A percentile compares a stretch with the other conserved stretches of the same genome.
Evolutionary conservation across 768 basidiomycete species (phyloP).

Genomic region (Suillus spraguei): DNA sequence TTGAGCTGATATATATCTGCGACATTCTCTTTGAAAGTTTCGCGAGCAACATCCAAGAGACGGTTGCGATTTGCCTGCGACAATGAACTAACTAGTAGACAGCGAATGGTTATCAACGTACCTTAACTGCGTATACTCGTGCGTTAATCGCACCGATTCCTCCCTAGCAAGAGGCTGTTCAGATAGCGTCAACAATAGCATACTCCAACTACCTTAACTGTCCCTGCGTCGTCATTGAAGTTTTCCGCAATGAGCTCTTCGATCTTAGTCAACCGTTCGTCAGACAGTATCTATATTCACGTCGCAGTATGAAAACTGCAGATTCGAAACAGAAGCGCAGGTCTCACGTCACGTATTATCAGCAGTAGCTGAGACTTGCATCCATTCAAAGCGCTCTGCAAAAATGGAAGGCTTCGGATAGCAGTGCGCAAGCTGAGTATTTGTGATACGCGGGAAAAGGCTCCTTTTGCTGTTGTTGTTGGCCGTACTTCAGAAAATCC

Average conservation of each 20-base stretch:
- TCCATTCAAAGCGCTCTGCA: conserved; percentile 63
- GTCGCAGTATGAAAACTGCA: background rate
- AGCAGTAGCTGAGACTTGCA: conserved; percentile 60
- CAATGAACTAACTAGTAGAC: background rate
- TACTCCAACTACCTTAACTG: conserved; percentile 53
- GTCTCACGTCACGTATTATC: conserved; percentile 60
- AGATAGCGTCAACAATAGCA: background rate
- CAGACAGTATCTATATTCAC: conserved; percentile 63
- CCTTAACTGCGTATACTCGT: conserved; percentile 88
- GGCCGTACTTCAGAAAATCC: conserved; percentile 62
- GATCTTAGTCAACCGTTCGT: conserved; percentile 69
- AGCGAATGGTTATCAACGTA: conserved; percentile 14
- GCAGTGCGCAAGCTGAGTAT: conserved; percentile 80
- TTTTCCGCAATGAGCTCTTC: conserved; percentile 57
- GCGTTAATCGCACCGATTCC: conserved; percentile 76
- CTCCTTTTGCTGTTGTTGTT: conserved; percentile 58
- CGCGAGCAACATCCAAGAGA: conserved; percentile 91
- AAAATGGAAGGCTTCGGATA: conserved; percentile 63
- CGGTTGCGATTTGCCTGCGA: conserved; percentile 73
- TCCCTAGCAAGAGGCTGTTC: conserved; percentile 43
- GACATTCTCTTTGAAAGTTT: conserved; percentile 93
- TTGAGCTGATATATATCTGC: conserved; percentile 81
- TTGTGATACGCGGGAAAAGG: conserved; percentile 69
- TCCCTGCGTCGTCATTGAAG: conserved; percentile 72
- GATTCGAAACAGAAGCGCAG: background rate